Evolutionary conservation across 2,329 filamentous ascomycete species (phyloP), one percentile per base, ranked within the genome.

Genomic region (Phialophora expanda): DNA sequence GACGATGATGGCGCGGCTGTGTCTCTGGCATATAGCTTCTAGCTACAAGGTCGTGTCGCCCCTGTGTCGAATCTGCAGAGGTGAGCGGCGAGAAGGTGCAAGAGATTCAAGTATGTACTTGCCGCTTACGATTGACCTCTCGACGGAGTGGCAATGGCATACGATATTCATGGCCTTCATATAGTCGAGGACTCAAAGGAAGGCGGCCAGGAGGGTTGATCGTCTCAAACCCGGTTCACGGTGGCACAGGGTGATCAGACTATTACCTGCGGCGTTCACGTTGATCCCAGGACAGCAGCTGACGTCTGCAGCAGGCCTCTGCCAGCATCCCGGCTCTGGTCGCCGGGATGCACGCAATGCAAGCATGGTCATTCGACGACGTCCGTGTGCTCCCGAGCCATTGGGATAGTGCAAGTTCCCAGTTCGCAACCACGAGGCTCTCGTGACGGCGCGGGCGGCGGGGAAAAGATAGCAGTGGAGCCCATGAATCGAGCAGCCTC

Each of bases 51-150:
- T 44, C 38, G 38, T n/a, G 38, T 44, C 38, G 4, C 1, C 17
- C 6, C 17, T 34, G n/a, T n/a, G 38, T 17, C 14, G 17, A n/a
- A 20, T 44, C 14, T 44, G 17, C 17, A 44, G 38, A 44, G 17
- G 0, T 44, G 38, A 44, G 17, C 17, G 38, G 38, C 38, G 38
- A n/a, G 6, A 17, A n/a, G 6, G 17, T 44, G 38, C 38, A 44
- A 44, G 38, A 6, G n/a, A 44, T 20, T 53, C 11, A 34, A 55
- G 20, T 55, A 55, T 55, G 24, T 55, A 55, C 28, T 20, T 17
- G 38, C 17, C 38, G 38, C 38, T 17, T n/a, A n/a, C 17, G 38
- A 17, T 32, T n/a, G 17, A n/a, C 2, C 3, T 12, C 4, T 55
- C 28, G 24, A n/a, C 51, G 11, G 11, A 17, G 51, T 32, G 12